Evolutionary conservation across 2,329 filamentous ascomycete species (phyloP).

Genomic region (Trichophaea hybrida): DNA sequence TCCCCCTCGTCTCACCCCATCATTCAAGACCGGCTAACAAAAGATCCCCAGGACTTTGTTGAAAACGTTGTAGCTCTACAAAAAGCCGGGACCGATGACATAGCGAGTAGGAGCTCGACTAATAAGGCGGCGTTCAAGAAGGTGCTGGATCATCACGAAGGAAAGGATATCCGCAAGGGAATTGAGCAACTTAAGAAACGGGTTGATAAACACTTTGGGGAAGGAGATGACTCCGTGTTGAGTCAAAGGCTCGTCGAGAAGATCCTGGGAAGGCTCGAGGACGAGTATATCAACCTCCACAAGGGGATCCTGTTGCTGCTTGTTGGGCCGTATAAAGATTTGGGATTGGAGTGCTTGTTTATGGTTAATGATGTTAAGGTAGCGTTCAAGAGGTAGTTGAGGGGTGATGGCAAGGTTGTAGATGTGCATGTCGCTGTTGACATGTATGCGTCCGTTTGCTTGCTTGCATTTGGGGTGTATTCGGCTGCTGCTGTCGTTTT

Average conservation of each 20-base stretch:
- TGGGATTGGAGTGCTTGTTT: constrained; percentile 25
- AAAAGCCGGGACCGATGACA: constrained; percentile 43
- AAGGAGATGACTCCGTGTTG: constrained; percentile 53
- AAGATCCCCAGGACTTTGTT: constrained; percentile 50
- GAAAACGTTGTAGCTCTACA: constrained; percentile 69
- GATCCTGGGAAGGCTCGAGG: constrained; percentile 47
- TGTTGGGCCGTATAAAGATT: constrained; percentile 26
- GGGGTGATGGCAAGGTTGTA: neutral
- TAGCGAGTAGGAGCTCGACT: constrained; percentile 71
- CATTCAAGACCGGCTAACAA: neutral
- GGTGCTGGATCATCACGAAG: constrained; percentile 55
- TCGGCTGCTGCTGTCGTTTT: neutral
- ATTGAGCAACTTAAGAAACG: constrained; percentile 78
- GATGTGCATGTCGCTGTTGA: neutral
- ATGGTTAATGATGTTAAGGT: constrained; percentile 26
- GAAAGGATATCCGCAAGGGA: constrained; percentile 75
- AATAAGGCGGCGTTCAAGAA: constrained; percentile 75
- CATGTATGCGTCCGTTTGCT: neutral
- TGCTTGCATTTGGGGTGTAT: neutral
- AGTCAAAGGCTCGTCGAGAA: constrained; percentile 45
- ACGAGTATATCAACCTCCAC: constrained; percentile 40
- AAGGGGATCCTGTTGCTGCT: constrained; percentile 38
- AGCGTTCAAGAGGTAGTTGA: constrained; percentile 26
- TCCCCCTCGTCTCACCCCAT: neutral
- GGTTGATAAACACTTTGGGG: constrained; percentile 94